Base-by-base conservation (phyloP, 2,329 filamentous ascomycete species). In the Aspergillus phoenicis region DNA sequence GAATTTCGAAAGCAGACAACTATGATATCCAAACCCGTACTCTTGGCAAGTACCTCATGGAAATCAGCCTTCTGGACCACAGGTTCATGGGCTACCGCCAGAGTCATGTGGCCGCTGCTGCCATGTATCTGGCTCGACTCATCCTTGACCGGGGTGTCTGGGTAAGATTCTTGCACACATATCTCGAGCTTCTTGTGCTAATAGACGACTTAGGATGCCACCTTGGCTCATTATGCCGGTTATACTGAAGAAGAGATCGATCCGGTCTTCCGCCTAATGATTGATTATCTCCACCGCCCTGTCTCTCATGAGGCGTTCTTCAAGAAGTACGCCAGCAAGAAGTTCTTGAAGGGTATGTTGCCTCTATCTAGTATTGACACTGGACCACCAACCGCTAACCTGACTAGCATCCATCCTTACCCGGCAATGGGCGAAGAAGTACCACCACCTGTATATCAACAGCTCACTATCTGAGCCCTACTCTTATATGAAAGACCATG, bases 281-380 rank as follows among this genome's bases (percentile, higher is more conserved):
- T 99, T 63, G 93, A 99, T 77, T 99, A 99, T 76, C 89, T 99
- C 41, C 90, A 91, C 61, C 88, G 91, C 11, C 95, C 94, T 26
- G 91, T 97, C 57, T 86, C 89, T 47, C 95, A 99, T 73, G 94
- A 98, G 76, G 96, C 95, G 39, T 97, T 99, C 84, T 98, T 97
- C 85, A 97, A 96, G 86, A 99, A 99, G 80, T 99, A 99, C 77
- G 95, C 95, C 59, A 96, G 92, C 86, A 99, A 98, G 84, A 97
- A 97, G 81, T 99, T 98, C 81, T 82, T 98, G 71, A 99, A 99
- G 83, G 93, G 94, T 97, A 87, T 80, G 85, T 60, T 28, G 52
- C 33, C 33, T 36, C 33, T 17, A n/a, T 41, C 8, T n/a, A 45
- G 15, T 8, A 15, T 17, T 20, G 4, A 5, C n/a, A 38, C 4